Conservation (phyloP, 495 filamentous ascomycete species). For the Extremus antarcticus region DNA sequence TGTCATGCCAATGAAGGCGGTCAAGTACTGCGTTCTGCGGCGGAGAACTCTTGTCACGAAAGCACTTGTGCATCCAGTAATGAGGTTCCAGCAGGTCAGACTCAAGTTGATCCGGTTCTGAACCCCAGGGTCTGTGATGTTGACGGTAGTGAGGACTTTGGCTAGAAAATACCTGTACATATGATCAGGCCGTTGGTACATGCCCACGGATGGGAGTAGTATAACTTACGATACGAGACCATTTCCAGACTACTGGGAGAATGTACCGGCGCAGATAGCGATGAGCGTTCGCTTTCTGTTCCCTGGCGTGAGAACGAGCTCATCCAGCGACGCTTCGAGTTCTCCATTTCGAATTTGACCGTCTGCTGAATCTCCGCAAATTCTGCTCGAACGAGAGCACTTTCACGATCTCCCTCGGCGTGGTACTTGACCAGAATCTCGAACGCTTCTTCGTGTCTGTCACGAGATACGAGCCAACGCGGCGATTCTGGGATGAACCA, state of each 20-base stretch:
- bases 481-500: constrained; percentile 27
- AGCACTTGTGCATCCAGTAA: constrained; percentile 14
- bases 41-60: constrained; percentile 18
- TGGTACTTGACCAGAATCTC: constrained; percentile 30
- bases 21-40: constrained; percentile 21
- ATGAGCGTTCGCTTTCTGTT: constrained; percentile 28
- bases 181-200: no score
- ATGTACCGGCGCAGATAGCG: constrained; percentile 27
- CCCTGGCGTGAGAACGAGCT: constrained; percentile 20
- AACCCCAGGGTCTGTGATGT: constrained; percentile 15
- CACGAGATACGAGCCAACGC: constrained; percentile 14
- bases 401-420: constrained; percentile 44
- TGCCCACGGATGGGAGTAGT: no score
- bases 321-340: constrained; percentile 24
- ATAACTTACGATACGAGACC: constrained; percentile 17
- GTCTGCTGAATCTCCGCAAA: constrained; percentile 32
- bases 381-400: constrained; percentile 50
- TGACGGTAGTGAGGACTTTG: constrained; percentile 20
- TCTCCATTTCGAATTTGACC: constrained; percentile 21
- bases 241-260: constrained; percentile 24
- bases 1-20: constrained; percentile 21
- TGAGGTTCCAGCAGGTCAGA: constrained; percentile 20
- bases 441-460: constrained; percentile 21
- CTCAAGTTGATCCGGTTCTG: constrained; percentile 23
- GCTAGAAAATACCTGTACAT: constrained; percentile 28